Evolutionary conservation across 768 basidiomycete genomes (phyloP).

Genomic region (Xerocomus spinulosus): DNA sequence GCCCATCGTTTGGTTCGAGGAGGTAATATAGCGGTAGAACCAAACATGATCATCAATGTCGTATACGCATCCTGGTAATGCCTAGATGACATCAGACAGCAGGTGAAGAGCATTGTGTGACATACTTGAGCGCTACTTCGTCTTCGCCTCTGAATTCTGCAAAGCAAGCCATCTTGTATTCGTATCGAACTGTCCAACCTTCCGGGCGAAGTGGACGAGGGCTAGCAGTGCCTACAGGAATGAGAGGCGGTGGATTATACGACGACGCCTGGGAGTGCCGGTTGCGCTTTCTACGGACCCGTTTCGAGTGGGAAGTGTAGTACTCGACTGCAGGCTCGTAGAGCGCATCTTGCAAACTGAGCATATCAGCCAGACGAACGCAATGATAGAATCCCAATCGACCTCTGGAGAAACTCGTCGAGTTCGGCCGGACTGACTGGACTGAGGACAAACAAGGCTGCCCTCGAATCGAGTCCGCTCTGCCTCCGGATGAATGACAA

Average conservation of each 20-base stretch:
- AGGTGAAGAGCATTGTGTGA: constrained; percentile 13
- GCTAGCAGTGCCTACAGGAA: constrained; percentile 36
- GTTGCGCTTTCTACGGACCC: constrained; percentile 85
- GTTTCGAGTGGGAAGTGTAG: constrained; percentile 89
- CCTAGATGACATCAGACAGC: constrained; percentile 37
- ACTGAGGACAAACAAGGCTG: constrained; percentile 90
- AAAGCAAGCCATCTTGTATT: constrained; percentile 96
- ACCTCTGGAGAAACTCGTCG: constrained; percentile 86
- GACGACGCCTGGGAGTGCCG: constrained; percentile 62
- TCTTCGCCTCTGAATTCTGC: constrained; percentile 93
- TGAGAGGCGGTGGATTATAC: constrained; percentile 44
- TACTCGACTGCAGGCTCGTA: constrained; percentile 90
- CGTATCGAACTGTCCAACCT: constrained; percentile 95
- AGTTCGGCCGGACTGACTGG: constrained; percentile 86
- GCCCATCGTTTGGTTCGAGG: constrained; percentile 97
- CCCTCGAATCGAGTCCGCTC: constrained; percentile 85
- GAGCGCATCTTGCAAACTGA: constrained; percentile 81
- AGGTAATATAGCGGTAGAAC: constrained; percentile 77
- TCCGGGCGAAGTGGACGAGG: constrained; percentile 68
- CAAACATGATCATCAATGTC: constrained; percentile 81
- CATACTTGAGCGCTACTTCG: constrained; percentile 88
- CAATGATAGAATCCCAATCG: neutral
- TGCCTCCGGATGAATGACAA: constrained; percentile 85
- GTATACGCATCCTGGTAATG: constrained; percentile 95
- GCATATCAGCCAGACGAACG: neutral